These are phyloP conservation scores for Eucalyptus cloeziana DNA, from an alignment of 345 rosid species.

Conservation along the genomic window DNA sequence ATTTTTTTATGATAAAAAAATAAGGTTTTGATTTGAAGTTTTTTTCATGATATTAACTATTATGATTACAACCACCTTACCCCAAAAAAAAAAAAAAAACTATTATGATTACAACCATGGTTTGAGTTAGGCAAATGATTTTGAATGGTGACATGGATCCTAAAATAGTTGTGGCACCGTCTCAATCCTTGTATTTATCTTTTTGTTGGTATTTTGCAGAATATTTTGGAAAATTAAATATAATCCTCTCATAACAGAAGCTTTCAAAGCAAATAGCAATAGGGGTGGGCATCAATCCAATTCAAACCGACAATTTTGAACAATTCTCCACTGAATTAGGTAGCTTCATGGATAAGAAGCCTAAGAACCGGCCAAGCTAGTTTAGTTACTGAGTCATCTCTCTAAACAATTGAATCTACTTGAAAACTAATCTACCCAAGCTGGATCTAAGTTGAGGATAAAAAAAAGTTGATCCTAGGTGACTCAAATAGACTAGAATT, in stretches of 20 bases:
- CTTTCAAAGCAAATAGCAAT: background rate
- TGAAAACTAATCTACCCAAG: background rate
- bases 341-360: background rate
- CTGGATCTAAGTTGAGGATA: background rate
- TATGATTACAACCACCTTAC: background rate
- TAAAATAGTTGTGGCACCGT: background rate
- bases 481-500: background rate
- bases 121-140: background rate
- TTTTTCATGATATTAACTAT: background rate
- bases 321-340: background rate
- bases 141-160: background rate
- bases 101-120: background rate
- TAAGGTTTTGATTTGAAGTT: background rate
- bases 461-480: background rate
- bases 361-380: background rate
- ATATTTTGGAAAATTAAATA: background rate
- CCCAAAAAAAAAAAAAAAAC: no score
- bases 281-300: background rate
- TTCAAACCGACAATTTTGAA: background rate
- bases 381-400: background rate
- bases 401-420: background rate
- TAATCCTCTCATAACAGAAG: background rate
- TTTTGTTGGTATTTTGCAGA: background rate
- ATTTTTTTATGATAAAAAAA: background rate
- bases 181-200: background rate